phyloP scores from a whole-genome alignment of 2,329 filamentous ascomycete genomes.

The Pleoardoris graminearum region DNA sequence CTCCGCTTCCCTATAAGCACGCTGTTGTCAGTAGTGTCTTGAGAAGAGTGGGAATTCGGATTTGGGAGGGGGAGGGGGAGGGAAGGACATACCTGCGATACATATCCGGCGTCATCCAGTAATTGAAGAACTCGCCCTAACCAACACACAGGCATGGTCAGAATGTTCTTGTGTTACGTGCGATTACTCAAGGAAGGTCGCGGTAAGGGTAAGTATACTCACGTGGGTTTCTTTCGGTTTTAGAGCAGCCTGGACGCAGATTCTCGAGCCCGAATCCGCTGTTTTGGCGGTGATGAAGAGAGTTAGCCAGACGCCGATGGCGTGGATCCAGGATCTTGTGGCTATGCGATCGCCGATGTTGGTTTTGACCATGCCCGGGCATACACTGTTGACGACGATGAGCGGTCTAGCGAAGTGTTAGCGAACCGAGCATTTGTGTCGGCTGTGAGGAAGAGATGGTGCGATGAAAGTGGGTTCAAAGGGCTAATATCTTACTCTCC shows the following conservation, averaged over 20 bases:
- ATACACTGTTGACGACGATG: slow-evolving; percentile 15
- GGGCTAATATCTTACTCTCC: slow-evolving; percentile 14
- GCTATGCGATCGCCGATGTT: slow-evolving; percentile 10
- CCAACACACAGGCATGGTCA: slow-evolving; percentile 1
- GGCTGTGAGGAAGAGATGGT: background rate
- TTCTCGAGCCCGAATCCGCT: slow-evolving; percentile 12
- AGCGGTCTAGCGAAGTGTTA: slow-evolving; percentile 9
- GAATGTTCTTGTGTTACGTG: background rate
- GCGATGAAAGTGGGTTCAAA: background rate
- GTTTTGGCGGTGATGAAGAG: slow-evolving; percentile 12
- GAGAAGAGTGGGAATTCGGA: background rate
- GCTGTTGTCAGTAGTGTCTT: background rate
- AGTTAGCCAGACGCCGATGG: slow-evolving; percentile 2
- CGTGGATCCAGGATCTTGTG: slow-evolving; percentile 10
- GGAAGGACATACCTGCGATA: slow-evolving; percentile 15
- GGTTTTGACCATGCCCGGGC: slow-evolving; percentile 15
- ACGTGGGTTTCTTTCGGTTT: slow-evolving; percentile 13
- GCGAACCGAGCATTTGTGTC: background rate
- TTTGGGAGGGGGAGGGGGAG: too few relatives aligned
- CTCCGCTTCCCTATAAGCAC: slow-evolving; percentile 6
- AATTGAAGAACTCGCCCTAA: slow-evolving; percentile 17
- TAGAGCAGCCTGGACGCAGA: slow-evolving; percentile 13
- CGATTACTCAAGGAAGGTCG: too few relatives aligned
- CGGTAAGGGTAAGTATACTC: too few relatives aligned
- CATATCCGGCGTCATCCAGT: slow-evolving; percentile 10